These are phyloP conservation scores for Nothophoma quercina DNA, from an alignment of 2,329 filamentous ascomycete species.

Conservation along the genomic window DNA sequence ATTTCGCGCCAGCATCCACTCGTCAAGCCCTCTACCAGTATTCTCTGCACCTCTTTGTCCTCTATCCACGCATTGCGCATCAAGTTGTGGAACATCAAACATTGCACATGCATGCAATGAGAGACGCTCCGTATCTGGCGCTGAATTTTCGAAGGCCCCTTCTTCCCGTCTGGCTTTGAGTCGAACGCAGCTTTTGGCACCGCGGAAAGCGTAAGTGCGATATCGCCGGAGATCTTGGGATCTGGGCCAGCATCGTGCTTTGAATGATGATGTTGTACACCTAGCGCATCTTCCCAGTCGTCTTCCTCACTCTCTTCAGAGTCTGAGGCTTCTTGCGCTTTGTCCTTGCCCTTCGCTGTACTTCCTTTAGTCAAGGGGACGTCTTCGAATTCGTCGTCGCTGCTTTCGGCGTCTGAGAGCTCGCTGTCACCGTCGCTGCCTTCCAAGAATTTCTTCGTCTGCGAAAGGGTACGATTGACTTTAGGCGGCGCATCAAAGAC, in stretches of 20 bases:
- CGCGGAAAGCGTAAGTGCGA: constrained; percentile 72
- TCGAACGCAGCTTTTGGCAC: constrained; percentile 35
- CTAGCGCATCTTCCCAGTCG: constrained; percentile 51
- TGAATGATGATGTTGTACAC: constrained; percentile 43
- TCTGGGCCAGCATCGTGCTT: constrained; percentile 43
- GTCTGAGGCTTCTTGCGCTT: constrained; percentile 35
- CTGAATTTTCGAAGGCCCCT: constrained; percentile 85
- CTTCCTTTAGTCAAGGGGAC: constrained; percentile 42
- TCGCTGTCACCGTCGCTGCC: constrained; percentile 51
- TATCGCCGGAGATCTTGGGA: constrained; percentile 67
- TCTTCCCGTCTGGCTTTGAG: constrained; percentile 68
- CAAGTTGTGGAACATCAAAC: constrained; percentile 88
- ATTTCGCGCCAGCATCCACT: constrained; percentile 47
- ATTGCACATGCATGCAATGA: constrained; percentile 88
- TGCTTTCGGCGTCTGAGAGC: constrained; percentile 53
- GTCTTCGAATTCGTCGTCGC: constrained; percentile 59
- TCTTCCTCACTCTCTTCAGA: constrained; percentile 51
- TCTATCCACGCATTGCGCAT: constrained; percentile 58
- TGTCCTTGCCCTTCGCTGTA: constrained; percentile 55
- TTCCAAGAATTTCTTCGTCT: constrained; percentile 49
- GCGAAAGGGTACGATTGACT: constrained; percentile 39
- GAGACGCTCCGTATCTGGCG: constrained; percentile 78
- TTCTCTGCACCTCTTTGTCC: constrained; percentile 44
- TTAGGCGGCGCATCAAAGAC: constrained; percentile 53
- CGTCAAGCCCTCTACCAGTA: constrained; percentile 39